These are phyloP conservation scores for Citrus sp. DNA, from an alignment of 345 rosid genomes.

Conservation along the genomic window DNA sequence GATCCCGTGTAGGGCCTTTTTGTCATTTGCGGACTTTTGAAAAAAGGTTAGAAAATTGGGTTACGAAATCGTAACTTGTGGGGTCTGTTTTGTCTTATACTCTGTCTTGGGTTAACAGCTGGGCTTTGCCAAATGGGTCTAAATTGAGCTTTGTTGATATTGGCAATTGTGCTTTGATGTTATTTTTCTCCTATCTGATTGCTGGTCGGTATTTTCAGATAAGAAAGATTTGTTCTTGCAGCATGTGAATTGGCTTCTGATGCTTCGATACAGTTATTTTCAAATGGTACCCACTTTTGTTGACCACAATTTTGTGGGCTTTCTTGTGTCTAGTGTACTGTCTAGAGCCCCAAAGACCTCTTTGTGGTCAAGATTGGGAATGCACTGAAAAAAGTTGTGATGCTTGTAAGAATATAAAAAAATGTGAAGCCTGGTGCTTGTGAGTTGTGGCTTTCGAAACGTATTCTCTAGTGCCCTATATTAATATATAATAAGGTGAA, in stretches of 20 bases:
- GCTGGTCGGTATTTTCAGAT: not conserved
- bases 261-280: not conserved
- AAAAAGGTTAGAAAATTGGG: not conserved
- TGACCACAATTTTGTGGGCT: slow-evolving; percentile 24
- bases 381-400: not conserved
- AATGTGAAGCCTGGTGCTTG: slow-evolving; percentile 8
- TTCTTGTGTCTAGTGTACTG: not conserved
- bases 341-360: slow-evolving; percentile 8
- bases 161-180: not conserved
- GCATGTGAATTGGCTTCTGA: not conserved
- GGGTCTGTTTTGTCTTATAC: slow-evolving; percentile 17
- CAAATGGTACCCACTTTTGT: slow-evolving; percentile 12
- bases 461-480: not conserved
- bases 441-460: not conserved
- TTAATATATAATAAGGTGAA: not conserved
- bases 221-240: not conserved
- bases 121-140: not conserved
- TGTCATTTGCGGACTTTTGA: not conserved
- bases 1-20: slow-evolving; percentile 35
- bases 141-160: not conserved
- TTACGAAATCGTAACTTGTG: slow-evolving; percentile 16
- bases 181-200: no score
- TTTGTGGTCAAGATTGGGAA: slow-evolving; percentile 6
- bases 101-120: not conserved
- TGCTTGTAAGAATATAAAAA: not conserved